Conservation (phyloP, 805 yeast genomes). For the Candida qinlingensis region DNA sequence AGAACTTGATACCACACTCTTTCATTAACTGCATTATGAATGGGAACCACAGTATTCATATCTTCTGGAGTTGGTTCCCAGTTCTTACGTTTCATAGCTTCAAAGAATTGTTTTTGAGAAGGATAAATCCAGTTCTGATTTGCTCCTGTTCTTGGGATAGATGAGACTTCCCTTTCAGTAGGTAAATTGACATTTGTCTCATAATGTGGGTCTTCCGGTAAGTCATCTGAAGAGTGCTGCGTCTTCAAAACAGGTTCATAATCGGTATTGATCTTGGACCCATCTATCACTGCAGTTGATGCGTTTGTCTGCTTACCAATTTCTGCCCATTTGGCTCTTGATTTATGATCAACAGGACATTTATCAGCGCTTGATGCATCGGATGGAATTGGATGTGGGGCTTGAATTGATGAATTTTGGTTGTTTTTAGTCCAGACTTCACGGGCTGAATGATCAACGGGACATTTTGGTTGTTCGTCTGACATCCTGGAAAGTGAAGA, state of each 20-base stretch:
- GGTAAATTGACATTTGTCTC: conserved; percentile 44
- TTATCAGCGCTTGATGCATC: conserved; percentile 25
- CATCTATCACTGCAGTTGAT: conserved; percentile 15
- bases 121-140: conserved; percentile 88
- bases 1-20: conserved; percentile 83
- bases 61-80: conserved; percentile 80
- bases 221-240: conserved; percentile 41
- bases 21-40: conserved; percentile 91
- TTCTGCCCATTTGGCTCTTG: conserved; percentile 54
- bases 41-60: conserved; percentile 88
- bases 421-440: conserved; percentile 8
- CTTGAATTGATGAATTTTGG: not conserved
- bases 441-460: conserved; percentile 43
- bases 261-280: conserved; percentile 16
- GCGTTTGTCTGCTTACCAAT: conserved; percentile 22
- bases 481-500: conserved; percentile 1
- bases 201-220: conserved; percentile 31
- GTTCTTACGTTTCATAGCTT: conserved; percentile 87
- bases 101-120: conserved; percentile 88
- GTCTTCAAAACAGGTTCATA: conserved; percentile 8
- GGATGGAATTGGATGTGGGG: conserved; percentile 19
- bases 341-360: conserved; percentile 69
- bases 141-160: conserved; percentile 76
- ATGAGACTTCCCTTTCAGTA: conserved; percentile 67
- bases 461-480: conserved; percentile 35